phyloP scores from a whole-genome alignment of 2,329 filamentous ascomycete genomes.

The Phialocephala sp. region DNA sequence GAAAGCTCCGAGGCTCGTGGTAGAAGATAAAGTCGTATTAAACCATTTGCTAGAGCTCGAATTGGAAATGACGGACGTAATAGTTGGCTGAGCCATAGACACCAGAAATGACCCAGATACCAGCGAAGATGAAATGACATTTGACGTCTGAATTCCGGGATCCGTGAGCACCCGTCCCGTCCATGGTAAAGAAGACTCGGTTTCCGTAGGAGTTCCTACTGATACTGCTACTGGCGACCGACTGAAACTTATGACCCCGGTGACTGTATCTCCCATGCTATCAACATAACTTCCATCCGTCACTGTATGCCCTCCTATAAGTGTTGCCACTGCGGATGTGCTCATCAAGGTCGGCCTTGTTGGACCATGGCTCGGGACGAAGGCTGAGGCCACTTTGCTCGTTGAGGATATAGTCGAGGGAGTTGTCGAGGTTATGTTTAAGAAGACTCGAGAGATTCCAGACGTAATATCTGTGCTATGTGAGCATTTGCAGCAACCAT shows the following conservation, averaged over 20 bases:
- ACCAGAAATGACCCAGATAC: not conserved
- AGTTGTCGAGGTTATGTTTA: not conserved
- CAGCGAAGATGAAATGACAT: not conserved
- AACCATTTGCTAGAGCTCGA: not conserved
- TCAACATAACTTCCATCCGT: slow-evolving; percentile 1
- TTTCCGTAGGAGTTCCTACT: not conserved
- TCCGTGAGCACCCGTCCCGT: slow-evolving; percentile 3
- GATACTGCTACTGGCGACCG: not conserved
- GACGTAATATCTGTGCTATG: not conserved
- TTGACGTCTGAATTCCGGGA: not conserved
- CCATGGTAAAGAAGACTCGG: not conserved
- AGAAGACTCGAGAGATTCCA: not conserved
- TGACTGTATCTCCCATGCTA: slow-evolving; percentile 5
- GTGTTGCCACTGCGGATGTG: not conserved
- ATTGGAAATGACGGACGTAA: not conserved
- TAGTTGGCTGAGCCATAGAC: not conserved
- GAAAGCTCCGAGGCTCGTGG: not conserved
- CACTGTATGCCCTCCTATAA: slow-evolving; percentile 7
- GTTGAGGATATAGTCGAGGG: not conserved
- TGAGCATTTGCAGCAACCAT: not conserved
- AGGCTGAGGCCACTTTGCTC: not conserved
- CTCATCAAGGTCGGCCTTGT: not conserved
- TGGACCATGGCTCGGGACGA: not conserved
- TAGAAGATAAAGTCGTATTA: not conserved
- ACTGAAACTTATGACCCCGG: not conserved